A percentile compares a stretch with the other conserved stretches of the same genome.
These are phyloP conservation scores for Wickerhamomyces sp. DNA, from an alignment of 1,139 yeast species.

Conservation along the genomic window DNA sequence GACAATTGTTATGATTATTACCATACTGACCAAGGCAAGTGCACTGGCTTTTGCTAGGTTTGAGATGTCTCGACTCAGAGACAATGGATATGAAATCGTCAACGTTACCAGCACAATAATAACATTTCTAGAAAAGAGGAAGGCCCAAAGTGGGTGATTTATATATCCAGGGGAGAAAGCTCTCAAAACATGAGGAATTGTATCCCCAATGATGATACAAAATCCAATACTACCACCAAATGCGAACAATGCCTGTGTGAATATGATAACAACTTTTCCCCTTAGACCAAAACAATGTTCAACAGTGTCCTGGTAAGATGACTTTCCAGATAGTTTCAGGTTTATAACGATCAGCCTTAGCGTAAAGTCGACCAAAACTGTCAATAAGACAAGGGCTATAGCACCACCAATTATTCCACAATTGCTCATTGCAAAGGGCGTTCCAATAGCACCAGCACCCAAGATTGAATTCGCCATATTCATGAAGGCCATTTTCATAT, in stretches of 20 bases:
- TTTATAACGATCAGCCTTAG: constrained; percentile 74
- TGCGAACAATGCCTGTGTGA: constrained; percentile 84
- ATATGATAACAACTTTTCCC: constrained; percentile 64
- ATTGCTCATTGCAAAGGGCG: constrained; percentile 81
- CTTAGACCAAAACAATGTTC: constrained; percentile 68
- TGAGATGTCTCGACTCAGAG: constrained; percentile 76
- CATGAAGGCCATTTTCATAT: constrained; percentile 85
- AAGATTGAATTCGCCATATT: constrained; percentile 92
- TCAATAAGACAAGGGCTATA: constrained; percentile 51
- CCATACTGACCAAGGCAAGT: constrained; percentile 81
- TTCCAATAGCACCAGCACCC: constrained; percentile 95
- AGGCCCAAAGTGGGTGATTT: constrained; percentile 35
- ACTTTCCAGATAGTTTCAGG: constrained; percentile 69
- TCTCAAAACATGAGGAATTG: constrained; percentile 83
- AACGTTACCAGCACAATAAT: constrained; percentile 67
- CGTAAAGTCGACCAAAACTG: constrained; percentile 86
- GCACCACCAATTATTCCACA: constrained; percentile 78
- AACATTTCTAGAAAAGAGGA: constrained; percentile 60
- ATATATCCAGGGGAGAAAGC: constrained; percentile 55
- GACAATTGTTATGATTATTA: constrained; percentile 68
- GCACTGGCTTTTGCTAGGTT: constrained; percentile 86
- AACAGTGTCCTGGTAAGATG: constrained; percentile 84
- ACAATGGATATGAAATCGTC: constrained; percentile 76
- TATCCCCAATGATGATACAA: constrained; percentile 91
- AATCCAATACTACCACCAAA: constrained; percentile 94